Evolutionary conservation across 225 moss, liverwort and hornwort species (phyloP), one percentile per base, ranked within the genome.

Genomic region (Anthoceros angustus): DNA sequence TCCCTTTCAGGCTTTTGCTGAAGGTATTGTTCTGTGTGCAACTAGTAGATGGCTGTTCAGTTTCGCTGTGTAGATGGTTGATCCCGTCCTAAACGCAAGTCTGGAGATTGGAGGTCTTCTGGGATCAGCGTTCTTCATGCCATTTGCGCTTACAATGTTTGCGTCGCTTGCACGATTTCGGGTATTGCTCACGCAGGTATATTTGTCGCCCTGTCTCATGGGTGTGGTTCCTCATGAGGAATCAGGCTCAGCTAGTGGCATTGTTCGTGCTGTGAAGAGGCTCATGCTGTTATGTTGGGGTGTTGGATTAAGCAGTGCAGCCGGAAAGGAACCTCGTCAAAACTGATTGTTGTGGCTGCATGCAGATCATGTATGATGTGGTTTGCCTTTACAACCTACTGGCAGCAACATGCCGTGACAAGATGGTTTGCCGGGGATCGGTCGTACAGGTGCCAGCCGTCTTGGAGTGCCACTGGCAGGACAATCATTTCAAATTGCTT

Each of bases 81-180:
- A 83, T 32, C 95, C 95, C 40, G 77, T 98, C 38, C 64, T 91
- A 49, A 80, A 72, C 23, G 85, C 87, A 64, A 78, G 88, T 75
- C 65, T 63, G 79, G 71, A 74, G 63, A 73, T 98, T 12, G 79
- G 82, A 68, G 86, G 86, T 12, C 77, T 98, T 9, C 74, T 98
- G 68, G 81, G 80, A 55, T 92, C 89, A 61, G 67, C 89, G 43
- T 92, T 89, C 76, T 98, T 98, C 74, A 91, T 98, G 89, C 84
- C 88, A 12, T 92, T 92, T 67, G 88, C 80, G 11, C 77, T 98
- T 48, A 85, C 84, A 8, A 77, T 81, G 40, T 75, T 98, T 64
- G 80, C 92, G 39, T 73, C 74, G 45, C 85, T 98, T 55, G 89
- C 87, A 12, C 85, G 92, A 49, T 77, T 98, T 72, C 84, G 98